phyloP scores from a whole-genome alignment of 2,329 filamentous ascomycete genomes.

The Fusarium irregulare region DNA sequence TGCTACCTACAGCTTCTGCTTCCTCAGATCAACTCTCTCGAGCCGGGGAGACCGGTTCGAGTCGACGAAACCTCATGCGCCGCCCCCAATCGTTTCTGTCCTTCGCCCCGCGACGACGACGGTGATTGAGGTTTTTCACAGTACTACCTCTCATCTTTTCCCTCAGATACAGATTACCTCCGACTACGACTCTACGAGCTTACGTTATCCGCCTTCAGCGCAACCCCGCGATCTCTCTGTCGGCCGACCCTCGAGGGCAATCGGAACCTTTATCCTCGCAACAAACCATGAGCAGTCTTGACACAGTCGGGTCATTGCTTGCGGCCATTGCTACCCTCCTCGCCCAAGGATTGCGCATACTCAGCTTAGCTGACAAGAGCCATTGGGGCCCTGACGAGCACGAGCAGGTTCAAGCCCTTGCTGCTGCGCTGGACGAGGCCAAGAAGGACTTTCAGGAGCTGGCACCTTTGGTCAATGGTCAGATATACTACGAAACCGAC shows the following conservation, averaged over 20 bases:
- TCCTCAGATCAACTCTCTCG: constrained; percentile 23
- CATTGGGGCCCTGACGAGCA: constrained; percentile 70
- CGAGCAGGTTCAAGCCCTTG: constrained; percentile 67
- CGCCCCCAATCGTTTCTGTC: constrained; percentile 40
- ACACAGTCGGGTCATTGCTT: constrained; percentile 69
- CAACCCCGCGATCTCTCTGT: constrained; percentile 32
- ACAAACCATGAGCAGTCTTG: constrained; percentile 54
- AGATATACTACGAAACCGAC: constrained; percentile 69
- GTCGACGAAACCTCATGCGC: constrained; percentile 43
- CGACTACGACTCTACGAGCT: constrained; percentile 10
- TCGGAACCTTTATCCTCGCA: constrained; percentile 23
- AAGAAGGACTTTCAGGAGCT: constrained; percentile 71
- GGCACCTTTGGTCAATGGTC: constrained; percentile 64
- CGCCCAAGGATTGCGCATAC: constrained; percentile 63
- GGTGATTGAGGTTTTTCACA: constrained; percentile 31
- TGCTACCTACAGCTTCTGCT: constrained; percentile 23
- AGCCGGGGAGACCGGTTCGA: constrained; percentile 35
- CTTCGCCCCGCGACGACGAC: constrained; percentile 46
- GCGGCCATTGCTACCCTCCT: constrained; percentile 67
- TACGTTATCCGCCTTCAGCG: constrained; percentile 18
- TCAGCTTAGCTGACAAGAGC: constrained; percentile 68
- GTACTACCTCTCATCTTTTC: constrained; percentile 5
- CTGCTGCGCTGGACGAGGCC: constrained; percentile 67
- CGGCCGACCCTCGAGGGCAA: constrained; percentile 16
- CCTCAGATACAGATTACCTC: constrained; percentile 6